These are phyloP conservation scores for Carex kokanica DNA, from an alignment of 176 grass and related monocot genomes.

Conservation along the genomic window DNA sequence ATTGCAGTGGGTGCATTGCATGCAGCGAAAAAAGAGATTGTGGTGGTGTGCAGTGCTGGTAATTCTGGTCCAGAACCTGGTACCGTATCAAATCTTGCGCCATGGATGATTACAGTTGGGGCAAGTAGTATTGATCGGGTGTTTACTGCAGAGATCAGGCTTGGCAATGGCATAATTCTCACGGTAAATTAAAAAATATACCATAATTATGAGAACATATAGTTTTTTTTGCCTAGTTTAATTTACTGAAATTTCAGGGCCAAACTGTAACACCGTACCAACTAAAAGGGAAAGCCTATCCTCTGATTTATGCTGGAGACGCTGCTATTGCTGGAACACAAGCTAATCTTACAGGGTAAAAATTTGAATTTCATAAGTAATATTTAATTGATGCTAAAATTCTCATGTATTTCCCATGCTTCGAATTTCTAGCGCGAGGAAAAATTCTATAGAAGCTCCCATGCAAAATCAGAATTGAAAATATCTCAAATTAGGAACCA, in stretches of 20 bases:
- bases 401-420: background rate
- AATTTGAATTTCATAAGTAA: background rate
- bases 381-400: background rate
- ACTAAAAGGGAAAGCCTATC: conserved; percentile 43
- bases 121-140: conserved; percentile 94
- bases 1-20: conserved; percentile 76
- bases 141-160: conserved; percentile 53
- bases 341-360: conserved; percentile 60
- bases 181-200: conserved; percentile 37
- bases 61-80: conserved; percentile 65
- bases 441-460: background rate
- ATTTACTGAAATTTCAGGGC: conserved; percentile 39
- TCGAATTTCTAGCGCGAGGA: too few relatives aligned
- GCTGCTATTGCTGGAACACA: conserved; percentile 58
- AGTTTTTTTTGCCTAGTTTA: background rate
- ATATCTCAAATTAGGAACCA: background rate
- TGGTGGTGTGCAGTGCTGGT: conserved; percentile 79
- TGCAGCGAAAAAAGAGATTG: conserved; percentile 47
- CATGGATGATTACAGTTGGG: conserved; percentile 80
- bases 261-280: conserved; percentile 71
- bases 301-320: conserved; percentile 59
- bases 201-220: background rate
- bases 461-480: background rate
- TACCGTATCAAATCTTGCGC: conserved; percentile 80
- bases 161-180: conserved; percentile 43